Base-by-base conservation (phyloP, 2,329 filamentous ascomycete species). In the Penicillium vulpinum region DNA sequence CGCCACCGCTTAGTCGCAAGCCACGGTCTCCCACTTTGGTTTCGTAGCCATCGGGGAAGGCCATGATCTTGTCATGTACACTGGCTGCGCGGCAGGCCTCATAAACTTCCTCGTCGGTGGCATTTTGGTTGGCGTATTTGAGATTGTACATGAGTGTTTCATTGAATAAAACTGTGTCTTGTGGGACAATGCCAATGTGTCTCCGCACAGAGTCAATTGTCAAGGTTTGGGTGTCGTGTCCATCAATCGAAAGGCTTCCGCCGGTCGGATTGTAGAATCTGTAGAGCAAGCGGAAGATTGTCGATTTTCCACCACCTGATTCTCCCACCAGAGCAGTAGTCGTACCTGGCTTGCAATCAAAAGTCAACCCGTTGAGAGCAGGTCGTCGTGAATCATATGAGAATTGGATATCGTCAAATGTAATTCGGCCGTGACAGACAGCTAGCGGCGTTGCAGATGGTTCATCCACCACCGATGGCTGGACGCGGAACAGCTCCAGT, bases 1-100 rank as follows among this genome's bases (percentile, higher is more conserved):
- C 36, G 10, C 54, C 87, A 35, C 49, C 49, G 7, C 49, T 51
- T 1, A 51, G 39, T 15, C 49, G 49, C 9, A 51, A n/a, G 72
- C 91, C 91, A 54, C 91, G 87, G 73, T 96, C 91, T 61, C 91
- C 91, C 47, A 96, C 91, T 70, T 91, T 92, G 3, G 91, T 94
- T 35, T 89, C 77, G 70, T 96, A 96, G 40, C 86, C 85, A 67
- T 95, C 90, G 0, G 91, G 90, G 75, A 96, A 95, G 1, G 84
- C 83, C 75, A 93, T 80, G 65, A 96, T 95, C 68, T 91, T 90
- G 62, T 96, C 90, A 69, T 96, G 91, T 57, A 96, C 95, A 66
- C 89, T 92, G 16, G 91, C 91, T 28, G 90, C 90, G 61, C 84
- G 83, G 73, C 58, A 56, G 11, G 60, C 1, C 7, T n/a, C 35